Evolutionary conservation across 257 asterid genomes (phyloP).

Genomic region (Solanum appendiculatum): DNA sequence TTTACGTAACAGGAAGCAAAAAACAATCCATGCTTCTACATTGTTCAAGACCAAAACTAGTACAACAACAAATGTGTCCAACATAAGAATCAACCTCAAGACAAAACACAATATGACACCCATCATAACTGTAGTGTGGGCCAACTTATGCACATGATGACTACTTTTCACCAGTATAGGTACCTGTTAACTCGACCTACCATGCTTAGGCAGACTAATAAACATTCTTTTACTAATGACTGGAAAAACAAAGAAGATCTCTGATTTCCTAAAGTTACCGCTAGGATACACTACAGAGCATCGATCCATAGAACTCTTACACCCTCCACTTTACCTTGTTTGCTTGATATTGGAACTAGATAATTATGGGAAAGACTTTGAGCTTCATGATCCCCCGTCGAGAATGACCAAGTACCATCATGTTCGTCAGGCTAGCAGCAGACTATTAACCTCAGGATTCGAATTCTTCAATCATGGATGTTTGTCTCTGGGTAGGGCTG

Average conservation of each 20-base stretch:
- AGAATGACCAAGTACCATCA: neutral
- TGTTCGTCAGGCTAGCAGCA: neutral
- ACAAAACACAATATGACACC: neutral
- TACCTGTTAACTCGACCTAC: neutral
- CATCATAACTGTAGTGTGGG: neutral
- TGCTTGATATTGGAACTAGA: neutral
- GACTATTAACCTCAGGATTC: neutral
- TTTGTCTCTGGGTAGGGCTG: conserved; percentile 77
- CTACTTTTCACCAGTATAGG: neutral
- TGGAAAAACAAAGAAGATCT: too few relatives aligned
- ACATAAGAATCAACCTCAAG: neutral
- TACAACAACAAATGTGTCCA: neutral
- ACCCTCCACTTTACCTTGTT: neutral
- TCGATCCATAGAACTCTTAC: too few relatives aligned
- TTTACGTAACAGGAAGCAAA: neutral
- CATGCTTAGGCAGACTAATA: neutral
- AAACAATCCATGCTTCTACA: neutral
- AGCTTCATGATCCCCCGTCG: neutral
- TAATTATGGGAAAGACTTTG: neutral
- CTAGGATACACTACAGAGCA: too few relatives aligned
- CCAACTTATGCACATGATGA: neutral
- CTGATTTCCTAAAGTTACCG: too few relatives aligned
- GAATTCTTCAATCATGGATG: conserved; percentile 10
- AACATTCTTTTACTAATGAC: neutral
- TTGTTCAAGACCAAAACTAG: neutral